Base-by-base conservation (phyloP, 2,329 filamentous ascomycete genomes). In the Thermothelomyces thermophilus region DNA sequence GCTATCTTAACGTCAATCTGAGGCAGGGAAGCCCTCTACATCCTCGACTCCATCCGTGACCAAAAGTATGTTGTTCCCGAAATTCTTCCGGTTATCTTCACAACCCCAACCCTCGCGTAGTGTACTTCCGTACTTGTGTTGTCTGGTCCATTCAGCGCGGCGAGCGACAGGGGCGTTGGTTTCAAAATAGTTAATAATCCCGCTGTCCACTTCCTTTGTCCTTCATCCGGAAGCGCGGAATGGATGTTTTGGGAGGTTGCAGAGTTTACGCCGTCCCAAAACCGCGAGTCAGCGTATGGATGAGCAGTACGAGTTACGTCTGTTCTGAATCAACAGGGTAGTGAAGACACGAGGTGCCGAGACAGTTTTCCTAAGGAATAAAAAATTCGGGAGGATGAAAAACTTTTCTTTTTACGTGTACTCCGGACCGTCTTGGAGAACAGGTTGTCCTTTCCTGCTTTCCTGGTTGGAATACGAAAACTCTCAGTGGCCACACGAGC, bases 1-100 rank as follows among this genome's bases (percentile, higher is more conserved):
- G n/a, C n/a, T 13, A 47, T 41, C 36, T 35, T 41, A 41, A 41
- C 45, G 45, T 48, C 37, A 41, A 41, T 41, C 44, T 40, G 13
- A 40, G 26, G 37, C 41, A 22, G 41, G 28, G 26, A n/a, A n/a
- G n/a, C n/a, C n/a, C n/a, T n/a, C n/a, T n/a, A n/a, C n/a, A n/a
- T n/a, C n/a, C n/a, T n/a, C n/a, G n/a, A n/a, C n/a, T n/a, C n/a
- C n/a, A n/a, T n/a, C n/a, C n/a, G n/a, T n/a, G n/a, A n/a, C n/a
- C n/a, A n/a, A n/a, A n/a, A n/a, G n/a, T n/a, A n/a, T n/a, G n/a
- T n/a, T n/a, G n/a, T n/a, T n/a, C n/a, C 41, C 40, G 26, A 33
- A 20, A 33, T 42, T 42, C 16, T n/a, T 31, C 40, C 16, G 26
- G 17, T 20, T 9, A 2, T 8, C 11, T 17, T 3, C 3, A 24